Base-by-base conservation (phyloP, 2,329 filamentous ascomycete genomes). In the Cyclaneusma minus region DNA sequence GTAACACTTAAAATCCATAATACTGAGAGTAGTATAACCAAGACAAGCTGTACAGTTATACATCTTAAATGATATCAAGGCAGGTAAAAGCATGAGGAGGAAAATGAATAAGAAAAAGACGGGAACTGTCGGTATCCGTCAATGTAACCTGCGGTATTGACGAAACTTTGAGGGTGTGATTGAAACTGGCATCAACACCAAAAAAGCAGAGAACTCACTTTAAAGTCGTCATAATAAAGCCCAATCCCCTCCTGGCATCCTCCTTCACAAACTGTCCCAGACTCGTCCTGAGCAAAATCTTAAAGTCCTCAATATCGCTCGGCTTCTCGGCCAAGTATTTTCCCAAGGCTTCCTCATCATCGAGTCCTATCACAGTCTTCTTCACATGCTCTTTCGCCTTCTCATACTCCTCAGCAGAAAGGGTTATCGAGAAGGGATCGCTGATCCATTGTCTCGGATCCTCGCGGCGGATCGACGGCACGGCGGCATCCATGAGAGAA, bases 401-500 rank as follows among this genome's bases (percentile, higher is more conserved):
- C 3, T 61, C 51, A 35, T 68, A 67, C 24, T 64, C 56, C n/a
- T 48, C 48, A 27, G 65, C 56, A 0, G 61, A 44, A 8, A 72
- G 49, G 10, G 46, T 44, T 10, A 68, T n/a, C n/a, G n/a, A n/a
- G 47, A 32, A 64, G 56, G 17, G 38, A 47, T 4, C 44, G 40
- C 13, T 42, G 41, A 38, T 64, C 56, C 8, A 43, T 42, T 12
- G 48, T 38, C 12, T 45, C 38, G 11, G 55, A n/a, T n/a, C 49
- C 9, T 55, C 49, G 9, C 55, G 43, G 12, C 55, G 57, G 33
- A 80, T 56, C 12, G 70, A 61, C 3, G 75, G 72, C 16, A 81
- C 49, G 11, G 68, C 48, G n/a, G 61, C 64, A 35, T 73, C 67
- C 21, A 71, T 45, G 5, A 73, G 47, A 3, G 66, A 54, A 36